These are phyloP conservation scores for Brasilioporus rufonigricans DNA, from an alignment of 768 basidiomycete genomes.

Conservation along the genomic window DNA sequence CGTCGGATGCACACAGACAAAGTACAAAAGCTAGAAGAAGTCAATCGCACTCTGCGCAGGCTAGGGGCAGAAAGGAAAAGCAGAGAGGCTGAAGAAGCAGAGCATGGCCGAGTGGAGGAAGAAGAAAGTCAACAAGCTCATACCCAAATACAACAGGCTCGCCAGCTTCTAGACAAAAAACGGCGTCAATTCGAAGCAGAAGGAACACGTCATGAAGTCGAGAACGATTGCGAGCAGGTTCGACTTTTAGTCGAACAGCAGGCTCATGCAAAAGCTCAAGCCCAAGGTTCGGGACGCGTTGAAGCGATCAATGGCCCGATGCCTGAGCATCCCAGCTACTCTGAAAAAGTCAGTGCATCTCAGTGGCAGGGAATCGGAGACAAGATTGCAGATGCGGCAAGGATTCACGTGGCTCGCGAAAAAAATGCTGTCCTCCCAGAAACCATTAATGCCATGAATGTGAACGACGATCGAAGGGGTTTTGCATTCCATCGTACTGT, in stretches of 20 bases:
- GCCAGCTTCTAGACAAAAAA: slow-evolving; percentile 2
- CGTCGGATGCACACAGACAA: slow-evolving; percentile 19
- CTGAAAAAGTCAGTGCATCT: background rate
- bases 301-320: background rate
- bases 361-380: slow-evolving; percentile 32
- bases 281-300: background rate
- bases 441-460: background rate
- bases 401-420: slow-evolving; percentile 24
- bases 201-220: slow-evolving; percentile 7
- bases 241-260: slow-evolving; percentile 12
- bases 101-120: slow-evolving; percentile 6
- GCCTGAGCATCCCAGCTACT: background rate
- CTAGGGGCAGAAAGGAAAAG: slow-evolving; percentile 26
- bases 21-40: slow-evolving; percentile 17
- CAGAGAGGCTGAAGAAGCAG: slow-evolving; percentile 16
- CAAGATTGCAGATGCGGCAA: slow-evolving; percentile 25
- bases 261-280: slow-evolving; percentile 6
- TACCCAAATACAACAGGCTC: slow-evolving; percentile 12
- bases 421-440: background rate
- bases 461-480: background rate
- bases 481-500: background rate
- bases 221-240: background rate
- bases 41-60: slow-evolving; percentile 13
- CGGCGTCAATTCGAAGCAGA: slow-evolving; percentile 7
- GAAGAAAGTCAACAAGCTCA: slow-evolving; percentile 13